Base-by-base conservation (phyloP, 768 basidiomycete genomes). In the Lactarius psammicola region DNA sequence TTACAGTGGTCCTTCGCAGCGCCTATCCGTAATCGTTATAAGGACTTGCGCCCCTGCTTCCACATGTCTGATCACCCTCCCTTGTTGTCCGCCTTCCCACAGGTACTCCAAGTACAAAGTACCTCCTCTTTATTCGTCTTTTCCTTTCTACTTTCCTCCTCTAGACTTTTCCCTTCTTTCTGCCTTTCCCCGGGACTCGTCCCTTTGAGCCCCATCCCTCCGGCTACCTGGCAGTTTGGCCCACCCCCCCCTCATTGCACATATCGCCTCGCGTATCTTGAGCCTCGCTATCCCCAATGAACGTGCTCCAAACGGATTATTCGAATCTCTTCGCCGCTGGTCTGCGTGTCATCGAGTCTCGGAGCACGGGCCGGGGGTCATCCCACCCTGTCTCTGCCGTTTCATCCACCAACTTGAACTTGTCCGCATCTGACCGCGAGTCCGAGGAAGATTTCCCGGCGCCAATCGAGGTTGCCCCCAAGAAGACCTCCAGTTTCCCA, bases 311-410 rank as follows among this genome's bases (percentile, higher is more conserved):
- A 55, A 44, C 67, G 36, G 59, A 68, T 56, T 69, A 69, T 51
- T 69, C 68, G 7, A 63, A 68, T 26, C 67, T 69, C 40, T 68
- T 69, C 40, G 44, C 68, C 20, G 61, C 68, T 15, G 68, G 68
- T 18, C 62, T 69, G 26, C 67, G 67, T 31, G 67, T 61, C 23
- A 68, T 68, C 56, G 36, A 56, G 34, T 57, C 66, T n/a, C 59
- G 57, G 36, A 46, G 60, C 30, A 56, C 20, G 42, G 59, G 18
- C 51, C 59, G 55, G 33, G 53, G 56, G 34, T 26, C 64, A 4
- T 58, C 59, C 3, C 23, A 44, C 13, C 54, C 11, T 9, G 6
- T 15, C 31, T n/a, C 36, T 11, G 18, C 20, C 46, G 34, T 54
- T 20, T 51, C 66, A 54, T 40, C 40, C 54, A 20, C 10, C 38